Evolutionary conservation across 2,329 filamentous ascomycete genomes (phyloP).

Genomic region (Rutstroemia sp.): DNA sequence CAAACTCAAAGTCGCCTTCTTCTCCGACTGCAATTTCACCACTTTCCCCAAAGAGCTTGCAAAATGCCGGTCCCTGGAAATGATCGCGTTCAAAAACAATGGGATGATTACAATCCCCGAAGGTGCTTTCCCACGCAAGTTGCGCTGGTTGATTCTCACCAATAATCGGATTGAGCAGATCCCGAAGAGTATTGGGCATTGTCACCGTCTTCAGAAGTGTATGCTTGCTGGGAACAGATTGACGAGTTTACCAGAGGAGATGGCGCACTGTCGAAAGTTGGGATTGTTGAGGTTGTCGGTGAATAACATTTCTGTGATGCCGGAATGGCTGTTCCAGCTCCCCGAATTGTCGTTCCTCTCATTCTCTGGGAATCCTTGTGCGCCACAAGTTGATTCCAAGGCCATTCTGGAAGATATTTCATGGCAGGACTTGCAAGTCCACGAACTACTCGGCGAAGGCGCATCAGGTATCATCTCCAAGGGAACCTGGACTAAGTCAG

Average conservation of each 20-base stretch:
- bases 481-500: slow-evolving; percentile 31
- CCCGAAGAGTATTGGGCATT: slow-evolving; percentile 37
- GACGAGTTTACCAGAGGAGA: slow-evolving; percentile 32
- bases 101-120: slow-evolving; percentile 37
- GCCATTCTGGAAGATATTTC: slow-evolving; percentile 32
- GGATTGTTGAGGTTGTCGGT: slow-evolving; percentile 37
- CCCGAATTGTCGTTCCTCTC: slow-evolving; percentile 40
- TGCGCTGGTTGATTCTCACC: slow-evolving; percentile 43
- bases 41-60: slow-evolving; percentile 37
- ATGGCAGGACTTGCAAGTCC: slow-evolving; percentile 36
- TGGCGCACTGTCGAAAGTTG: slow-evolving; percentile 38
- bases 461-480: slow-evolving; percentile 40
- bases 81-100: slow-evolving; percentile 42
- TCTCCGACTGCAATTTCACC: slow-evolving; percentile 39
- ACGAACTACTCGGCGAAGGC: slow-evolving; percentile 36
- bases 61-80: slow-evolving; percentile 38
- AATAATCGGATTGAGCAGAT: slow-evolving; percentile 36
- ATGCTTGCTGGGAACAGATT: slow-evolving; percentile 43
- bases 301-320: slow-evolving; percentile 34
- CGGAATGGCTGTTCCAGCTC: slow-evolving; percentile 37
- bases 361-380: slow-evolving; percentile 41
- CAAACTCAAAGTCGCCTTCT: slow-evolving; percentile 39
- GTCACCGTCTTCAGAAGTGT: slow-evolving; percentile 38
- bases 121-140: slow-evolving; percentile 33
- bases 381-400: slow-evolving; percentile 21